phyloP scores from a whole-genome alignment of 352 stramenopile species.

The Phytophthora litchii region DNA sequence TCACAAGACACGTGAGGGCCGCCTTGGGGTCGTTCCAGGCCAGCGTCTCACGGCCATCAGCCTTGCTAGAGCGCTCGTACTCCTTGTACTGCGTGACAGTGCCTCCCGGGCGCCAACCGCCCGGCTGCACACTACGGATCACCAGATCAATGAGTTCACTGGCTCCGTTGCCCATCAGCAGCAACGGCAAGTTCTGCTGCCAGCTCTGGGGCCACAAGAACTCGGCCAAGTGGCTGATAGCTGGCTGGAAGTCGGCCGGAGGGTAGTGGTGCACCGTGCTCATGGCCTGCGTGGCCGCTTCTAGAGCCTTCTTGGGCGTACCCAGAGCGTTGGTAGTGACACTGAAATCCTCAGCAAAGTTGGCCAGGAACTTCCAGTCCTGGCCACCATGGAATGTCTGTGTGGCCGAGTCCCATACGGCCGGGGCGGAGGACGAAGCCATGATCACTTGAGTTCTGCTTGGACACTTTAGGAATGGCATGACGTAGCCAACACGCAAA shows the following conservation, averaged over 20 bases:
- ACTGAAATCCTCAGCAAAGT: constrained; percentile 91
- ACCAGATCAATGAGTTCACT: constrained; percentile 89
- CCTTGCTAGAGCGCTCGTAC: constrained; percentile 86
- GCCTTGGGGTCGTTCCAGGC: constrained; percentile 75
- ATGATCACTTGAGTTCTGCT: constrained; percentile 10
- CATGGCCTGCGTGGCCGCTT: constrained; percentile 72
- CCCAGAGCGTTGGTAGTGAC: constrained; percentile 91
- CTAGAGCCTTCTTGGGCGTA: constrained; percentile 73
- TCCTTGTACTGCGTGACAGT: constrained; percentile 89
- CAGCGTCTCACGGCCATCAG: constrained; percentile 79
- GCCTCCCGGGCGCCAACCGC: constrained; percentile 75
- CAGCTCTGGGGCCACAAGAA: constrained; percentile 82
- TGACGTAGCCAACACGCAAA: constrained; percentile 2
- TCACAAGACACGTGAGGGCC: constrained; percentile 87
- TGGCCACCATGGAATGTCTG: constrained; percentile 93
- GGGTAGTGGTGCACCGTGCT: constrained; percentile 90
- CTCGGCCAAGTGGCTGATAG: constrained; percentile 85
- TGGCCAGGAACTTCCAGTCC: constrained; percentile 91
- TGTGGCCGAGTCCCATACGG: constrained; percentile 82
- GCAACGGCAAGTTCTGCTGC: constrained; percentile 63
- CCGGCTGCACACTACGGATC: constrained; percentile 78
- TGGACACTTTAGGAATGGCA: constrained; percentile 3
- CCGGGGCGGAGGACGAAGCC: constrained; percentile 20
- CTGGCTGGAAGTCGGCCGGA: constrained; percentile 89
- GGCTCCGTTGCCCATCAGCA: constrained; percentile 86